Evolutionary conservation across 768 basidiomycete genomes (phyloP).

Genomic region (Amanita polypyramis): DNA sequence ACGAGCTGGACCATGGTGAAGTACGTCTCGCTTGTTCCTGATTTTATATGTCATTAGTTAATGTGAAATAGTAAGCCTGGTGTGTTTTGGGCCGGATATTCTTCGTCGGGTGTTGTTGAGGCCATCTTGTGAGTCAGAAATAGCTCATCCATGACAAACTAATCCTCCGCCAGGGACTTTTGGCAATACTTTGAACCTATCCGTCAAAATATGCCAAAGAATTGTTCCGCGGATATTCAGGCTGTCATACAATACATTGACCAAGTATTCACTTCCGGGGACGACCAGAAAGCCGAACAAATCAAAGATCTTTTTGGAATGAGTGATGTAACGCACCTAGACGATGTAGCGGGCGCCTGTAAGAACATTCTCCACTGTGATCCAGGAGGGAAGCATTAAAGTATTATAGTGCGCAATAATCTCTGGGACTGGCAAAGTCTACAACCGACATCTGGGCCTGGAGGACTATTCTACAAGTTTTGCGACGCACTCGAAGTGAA

Average conservation of each 20-base stretch:
- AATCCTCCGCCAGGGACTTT: slow-evolving; percentile 30
- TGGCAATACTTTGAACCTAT: slow-evolving; percentile 71
- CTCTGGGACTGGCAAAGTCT: slow-evolving; percentile 63
- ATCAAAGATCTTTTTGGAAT: slow-evolving; percentile 55
- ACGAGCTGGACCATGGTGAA: slow-evolving; percentile 64
- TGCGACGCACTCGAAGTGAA: slow-evolving; percentile 63
- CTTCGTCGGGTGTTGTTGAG: slow-evolving; percentile 57
- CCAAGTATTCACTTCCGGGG: slow-evolving; percentile 34
- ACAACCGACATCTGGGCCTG: slow-evolving; percentile 37
- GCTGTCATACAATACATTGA: slow-evolving; percentile 55
- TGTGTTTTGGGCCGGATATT: slow-evolving; percentile 58
- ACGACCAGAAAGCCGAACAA: slow-evolving; percentile 34
- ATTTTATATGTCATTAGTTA: not conserved
- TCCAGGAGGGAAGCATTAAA: slow-evolving; percentile 25
- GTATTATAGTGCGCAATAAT: slow-evolving; percentile 37
- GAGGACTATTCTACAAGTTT: slow-evolving; percentile 43
- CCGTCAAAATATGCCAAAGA: slow-evolving; percentile 53
- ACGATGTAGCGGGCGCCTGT: slow-evolving; percentile 58
- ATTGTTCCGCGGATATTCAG: slow-evolving; percentile 67
- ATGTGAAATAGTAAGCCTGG: slow-evolving; percentile 36
- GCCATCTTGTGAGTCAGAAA: slow-evolving; percentile 34
- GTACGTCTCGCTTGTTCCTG: slow-evolving; percentile 23
- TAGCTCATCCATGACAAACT: not conserved
- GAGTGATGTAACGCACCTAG: slow-evolving; percentile 42
- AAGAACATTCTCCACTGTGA: slow-evolving; percentile 23